Evolutionary conservation across 2,329 filamentous ascomycete genomes (phyloP).

Genomic region (Hypocrella siamensis): DNA sequence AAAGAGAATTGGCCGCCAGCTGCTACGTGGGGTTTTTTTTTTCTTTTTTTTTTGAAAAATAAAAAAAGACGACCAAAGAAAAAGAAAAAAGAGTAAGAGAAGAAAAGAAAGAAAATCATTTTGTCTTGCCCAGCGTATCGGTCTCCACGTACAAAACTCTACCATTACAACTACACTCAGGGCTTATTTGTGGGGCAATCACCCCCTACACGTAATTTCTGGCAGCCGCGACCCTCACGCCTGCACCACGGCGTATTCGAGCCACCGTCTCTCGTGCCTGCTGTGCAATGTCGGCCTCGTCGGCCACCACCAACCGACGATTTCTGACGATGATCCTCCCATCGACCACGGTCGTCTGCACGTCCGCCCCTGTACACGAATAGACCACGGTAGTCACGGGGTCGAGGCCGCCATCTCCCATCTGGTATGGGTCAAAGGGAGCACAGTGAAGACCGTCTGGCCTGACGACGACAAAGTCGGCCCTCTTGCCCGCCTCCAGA

Average conservation of each 20-base stretch:
- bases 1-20: too few species aligned
- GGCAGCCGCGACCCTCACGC: background rate
- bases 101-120: too few species aligned
- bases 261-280: background rate
- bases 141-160: too few species aligned
- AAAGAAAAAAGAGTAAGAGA: too few species aligned
- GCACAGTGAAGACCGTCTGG: background rate
- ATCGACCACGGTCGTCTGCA: slow-evolving; percentile 2
- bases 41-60: too few species aligned
- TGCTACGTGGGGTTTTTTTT: too few species aligned
- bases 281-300: slow-evolving; percentile 1
- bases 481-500: slow-evolving; percentile 25
- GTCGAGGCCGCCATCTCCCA: slow-evolving; percentile 2
- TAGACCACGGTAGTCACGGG: slow-evolving; percentile 1
- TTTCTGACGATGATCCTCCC: slow-evolving; percentile 1
- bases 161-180: too few species aligned
- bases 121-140: too few species aligned
- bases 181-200: too few species aligned
- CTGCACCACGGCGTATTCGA: background rate
- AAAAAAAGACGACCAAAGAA: too few species aligned
- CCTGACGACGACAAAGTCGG: slow-evolving; percentile 18
- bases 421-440: slow-evolving; percentile 3
- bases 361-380: slow-evolving; percentile 1
- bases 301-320: background rate
- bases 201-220: slow-evolving; percentile 1